A percentile compares a stretch with the other conserved stretches of the same genome.
phyloP scores from a whole-genome alignment of 805 yeast species.

The Saturnispora mendoncae region DNA sequence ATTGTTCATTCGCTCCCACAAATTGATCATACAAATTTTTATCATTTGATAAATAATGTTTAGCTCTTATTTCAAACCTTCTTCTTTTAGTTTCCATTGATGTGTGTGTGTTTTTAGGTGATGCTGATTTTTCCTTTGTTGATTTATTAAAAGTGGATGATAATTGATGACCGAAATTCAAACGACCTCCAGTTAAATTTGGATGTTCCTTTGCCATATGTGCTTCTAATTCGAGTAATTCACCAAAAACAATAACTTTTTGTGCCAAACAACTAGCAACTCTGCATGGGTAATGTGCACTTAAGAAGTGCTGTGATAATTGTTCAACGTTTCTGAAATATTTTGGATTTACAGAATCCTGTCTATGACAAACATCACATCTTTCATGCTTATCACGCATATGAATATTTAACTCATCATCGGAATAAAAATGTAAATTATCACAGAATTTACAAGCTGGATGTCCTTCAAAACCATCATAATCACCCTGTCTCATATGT shows the following conservation, averaged over 20 bases:
- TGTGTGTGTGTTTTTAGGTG: conserved; percentile 23
- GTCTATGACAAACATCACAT: conserved; percentile 81
- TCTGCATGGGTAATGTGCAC: conserved; percentile 68
- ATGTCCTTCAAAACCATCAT: conserved; percentile 75
- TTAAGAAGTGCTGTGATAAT: conserved; percentile 64
- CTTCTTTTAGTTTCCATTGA: conserved; percentile 41
- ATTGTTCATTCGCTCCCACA: conserved; percentile 38
- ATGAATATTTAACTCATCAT: conserved; percentile 77
- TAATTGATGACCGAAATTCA: conserved; percentile 37
- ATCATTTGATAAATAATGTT: conserved; percentile 60
- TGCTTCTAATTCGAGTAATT: conserved; percentile 76
- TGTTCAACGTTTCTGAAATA: conserved; percentile 72
- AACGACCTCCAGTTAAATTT: conserved; percentile 34
- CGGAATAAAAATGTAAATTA: conserved; percentile 70
- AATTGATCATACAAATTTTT: conserved; percentile 40
- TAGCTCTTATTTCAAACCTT: conserved; percentile 78
- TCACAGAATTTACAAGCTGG: conserved; percentile 80
- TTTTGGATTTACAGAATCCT: conserved; percentile 51
- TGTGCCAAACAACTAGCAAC: conserved; percentile 75
- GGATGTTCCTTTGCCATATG: conserved; percentile 78
- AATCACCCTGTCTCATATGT: conserved; percentile 72
- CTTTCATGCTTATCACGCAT: conserved; percentile 77
- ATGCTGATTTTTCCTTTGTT: conserved; percentile 7
- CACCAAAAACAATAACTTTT: conserved; percentile 85
- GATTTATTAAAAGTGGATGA: conserved; percentile 24